Evolutionary conservation across 1,284 basidiomycete genomes (phyloP).

Genomic region (Coniferiporia weirii): DNA sequence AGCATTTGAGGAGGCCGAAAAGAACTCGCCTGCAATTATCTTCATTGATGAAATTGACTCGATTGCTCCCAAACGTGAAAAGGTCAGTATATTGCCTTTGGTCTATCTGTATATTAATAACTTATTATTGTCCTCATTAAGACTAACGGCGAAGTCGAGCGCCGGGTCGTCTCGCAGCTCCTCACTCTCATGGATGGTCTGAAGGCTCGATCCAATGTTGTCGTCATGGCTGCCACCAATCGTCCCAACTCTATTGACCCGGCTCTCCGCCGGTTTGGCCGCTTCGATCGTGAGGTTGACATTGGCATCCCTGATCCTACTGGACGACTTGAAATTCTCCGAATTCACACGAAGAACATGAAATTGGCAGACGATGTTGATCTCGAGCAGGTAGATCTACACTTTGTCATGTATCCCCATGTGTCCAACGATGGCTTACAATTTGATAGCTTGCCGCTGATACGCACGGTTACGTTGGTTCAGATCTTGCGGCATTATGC

Average conservation of each 20-base stretch:
- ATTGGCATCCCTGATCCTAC: slow-evolving; percentile 99
- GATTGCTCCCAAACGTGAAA: slow-evolving; percentile 99
- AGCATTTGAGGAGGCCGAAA: slow-evolving; percentile 99
- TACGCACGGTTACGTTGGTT: slow-evolving; percentile 98
- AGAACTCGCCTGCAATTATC: slow-evolving; percentile 99
- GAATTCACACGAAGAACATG: slow-evolving; percentile 99
- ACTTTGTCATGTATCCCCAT: background rate
- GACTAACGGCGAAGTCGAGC: slow-evolving; percentile 99
- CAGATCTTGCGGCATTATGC: slow-evolving; percentile 93
- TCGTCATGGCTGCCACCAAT: slow-evolving; percentile 99
- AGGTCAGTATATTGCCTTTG: slow-evolving; percentile 47
- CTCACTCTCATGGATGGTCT: slow-evolving; percentile 98
- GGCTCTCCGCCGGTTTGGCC: slow-evolving; percentile 95
- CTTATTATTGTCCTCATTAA: slow-evolving; percentile 26
- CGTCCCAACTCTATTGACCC: slow-evolving; percentile 99
- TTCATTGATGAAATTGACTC: slow-evolving; percentile 99
- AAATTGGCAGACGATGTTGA: slow-evolving; percentile 98
- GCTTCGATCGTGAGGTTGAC: slow-evolving; percentile 98
- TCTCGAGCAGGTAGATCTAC: slow-evolving; percentile 72
- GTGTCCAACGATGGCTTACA: slow-evolving; percentile 4
- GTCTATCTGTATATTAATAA: slow-evolving; percentile 13
- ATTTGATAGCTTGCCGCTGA: slow-evolving; percentile 83
- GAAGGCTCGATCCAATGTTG: slow-evolving; percentile 97
- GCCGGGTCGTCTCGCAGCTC: slow-evolving; percentile 96
- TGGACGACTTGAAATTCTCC: slow-evolving; percentile 95